phyloP scores from a whole-genome alignment of 805 yeast species.

The Candida ortonii region DNA sequence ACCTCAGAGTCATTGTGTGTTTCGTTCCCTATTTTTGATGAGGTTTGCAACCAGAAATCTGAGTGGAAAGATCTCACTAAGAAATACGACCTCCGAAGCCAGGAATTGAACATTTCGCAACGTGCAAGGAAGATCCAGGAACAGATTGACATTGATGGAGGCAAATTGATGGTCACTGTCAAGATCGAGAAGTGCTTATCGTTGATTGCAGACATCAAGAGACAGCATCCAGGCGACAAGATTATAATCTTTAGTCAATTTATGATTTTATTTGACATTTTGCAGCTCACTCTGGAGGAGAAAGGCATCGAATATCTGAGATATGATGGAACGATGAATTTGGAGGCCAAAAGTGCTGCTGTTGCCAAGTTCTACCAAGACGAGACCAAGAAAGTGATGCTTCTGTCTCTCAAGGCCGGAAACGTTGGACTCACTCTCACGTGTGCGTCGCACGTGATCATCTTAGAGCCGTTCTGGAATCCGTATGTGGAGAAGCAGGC shows the following conservation, averaged over 20 bases:
- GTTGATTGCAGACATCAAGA: slow-evolving; percentile 50
- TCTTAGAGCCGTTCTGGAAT: slow-evolving; percentile 97
- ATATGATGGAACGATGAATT: slow-evolving; percentile 83
- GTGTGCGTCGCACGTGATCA: slow-evolving; percentile 88
- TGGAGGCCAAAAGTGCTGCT: slow-evolving; percentile 60
- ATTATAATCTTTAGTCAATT: slow-evolving; percentile 84
- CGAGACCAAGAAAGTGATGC: slow-evolving; percentile 50
- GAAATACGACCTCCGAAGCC: slow-evolving; percentile 21
- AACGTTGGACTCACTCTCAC: slow-evolving; percentile 93
- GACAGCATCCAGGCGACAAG: slow-evolving; percentile 61
- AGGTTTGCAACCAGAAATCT: slow-evolving; percentile 34
- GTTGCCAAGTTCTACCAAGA: slow-evolving; percentile 64
- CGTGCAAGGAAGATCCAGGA: slow-evolving; percentile 27
- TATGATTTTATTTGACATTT: slow-evolving; percentile 69
- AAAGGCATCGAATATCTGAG: slow-evolving; percentile 49
- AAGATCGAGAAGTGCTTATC: slow-evolving; percentile 64
- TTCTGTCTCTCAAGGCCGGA: slow-evolving; percentile 88
- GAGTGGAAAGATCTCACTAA: slow-evolving; percentile 24
- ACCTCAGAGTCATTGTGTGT: slow-evolving; percentile 40
- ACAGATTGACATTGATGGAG: slow-evolving; percentile 34
- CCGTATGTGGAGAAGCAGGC: slow-evolving; percentile 98
- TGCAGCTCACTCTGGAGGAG: slow-evolving; percentile 49
- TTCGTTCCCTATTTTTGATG: slow-evolving; percentile 52
- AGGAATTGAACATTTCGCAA: slow-evolving; percentile 25
- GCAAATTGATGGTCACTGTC: slow-evolving; percentile 57